These are phyloP conservation scores for Volvox carteri DNA, from an alignment of 163 green algal species.

Conservation along the genomic window DNA sequence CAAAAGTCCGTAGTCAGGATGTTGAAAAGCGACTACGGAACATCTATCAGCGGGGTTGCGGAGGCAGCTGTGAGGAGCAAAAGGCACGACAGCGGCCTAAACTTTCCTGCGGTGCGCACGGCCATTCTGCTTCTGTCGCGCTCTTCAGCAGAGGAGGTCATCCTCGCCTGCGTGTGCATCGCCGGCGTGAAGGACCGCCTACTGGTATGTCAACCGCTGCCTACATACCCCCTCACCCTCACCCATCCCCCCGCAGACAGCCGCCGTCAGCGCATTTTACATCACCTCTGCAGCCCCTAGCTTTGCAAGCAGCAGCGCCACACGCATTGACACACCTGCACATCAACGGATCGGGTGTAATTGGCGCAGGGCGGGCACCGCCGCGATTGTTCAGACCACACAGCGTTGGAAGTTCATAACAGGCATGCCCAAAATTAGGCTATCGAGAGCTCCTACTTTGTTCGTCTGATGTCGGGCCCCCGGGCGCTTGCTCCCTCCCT, in stretches of 20 bases:
- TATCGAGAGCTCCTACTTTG: too few relatives aligned
- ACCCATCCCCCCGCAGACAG: neutral
- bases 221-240: neutral
- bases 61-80: neutral
- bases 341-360: too few relatives aligned
- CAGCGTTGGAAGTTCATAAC: neutral
- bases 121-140: neutral
- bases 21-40: neutral
- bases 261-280: neutral
- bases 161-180: slow-evolving; percentile 31
- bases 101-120: slow-evolving; percentile 15
- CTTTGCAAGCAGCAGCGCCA: neutral
- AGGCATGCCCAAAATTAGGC: neutral
- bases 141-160: neutral
- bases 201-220: neutral
- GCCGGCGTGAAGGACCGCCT: neutral
- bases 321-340: neutral
- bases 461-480: too few relatives aligned
- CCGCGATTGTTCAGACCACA: too few relatives aligned
- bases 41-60: neutral
- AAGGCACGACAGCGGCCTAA: neutral
- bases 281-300: too few relatives aligned
- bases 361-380: too few relatives aligned
- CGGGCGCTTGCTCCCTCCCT: too few relatives aligned
- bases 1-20: neutral